Conservation (phyloP, 176 grass and related monocot species). For the Dendrocalamus sinicus region DNA sequence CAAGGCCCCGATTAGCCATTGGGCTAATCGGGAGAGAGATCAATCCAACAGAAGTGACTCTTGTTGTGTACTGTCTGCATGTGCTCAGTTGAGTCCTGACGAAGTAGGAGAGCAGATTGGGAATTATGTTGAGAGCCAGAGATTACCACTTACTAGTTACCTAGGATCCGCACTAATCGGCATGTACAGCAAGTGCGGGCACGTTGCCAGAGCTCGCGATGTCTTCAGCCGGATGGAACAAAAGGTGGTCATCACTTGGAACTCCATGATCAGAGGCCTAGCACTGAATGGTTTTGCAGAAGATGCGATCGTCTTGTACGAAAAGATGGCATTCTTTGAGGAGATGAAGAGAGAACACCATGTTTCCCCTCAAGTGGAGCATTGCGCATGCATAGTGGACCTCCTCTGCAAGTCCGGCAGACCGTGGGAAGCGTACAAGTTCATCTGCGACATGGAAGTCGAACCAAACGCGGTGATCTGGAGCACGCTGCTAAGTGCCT, state of each 20-base stretch:
- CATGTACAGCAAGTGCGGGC: slow-evolving; percentile 82
- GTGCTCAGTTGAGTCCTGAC: slow-evolving; percentile 65
- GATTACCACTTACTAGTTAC: slow-evolving; percentile 56
- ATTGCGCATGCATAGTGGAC: slow-evolving; percentile 77
- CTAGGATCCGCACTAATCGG: slow-evolving; percentile 70
- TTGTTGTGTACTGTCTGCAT: slow-evolving; percentile 80
- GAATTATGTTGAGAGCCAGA: slow-evolving; percentile 61
- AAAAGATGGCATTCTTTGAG: slow-evolving; percentile 58
- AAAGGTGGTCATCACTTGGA: slow-evolving; percentile 80
- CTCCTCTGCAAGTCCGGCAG: slow-evolving; percentile 76
- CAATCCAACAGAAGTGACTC: too few relatives aligned
- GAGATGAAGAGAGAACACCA: slow-evolving; percentile 53
- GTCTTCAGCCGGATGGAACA: slow-evolving; percentile 72
- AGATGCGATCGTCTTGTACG: slow-evolving; percentile 54
- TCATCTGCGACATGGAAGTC: slow-evolving; percentile 74
- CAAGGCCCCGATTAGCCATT: too few relatives aligned
- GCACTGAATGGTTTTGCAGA: slow-evolving; percentile 78
- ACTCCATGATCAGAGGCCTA: slow-evolving; percentile 82
- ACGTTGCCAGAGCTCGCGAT: slow-evolving; percentile 56
- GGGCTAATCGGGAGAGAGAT: too few relatives aligned
- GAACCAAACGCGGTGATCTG: slow-evolving; percentile 74
- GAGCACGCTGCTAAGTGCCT: slow-evolving; percentile 76
- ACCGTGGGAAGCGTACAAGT: slow-evolving; percentile 69
- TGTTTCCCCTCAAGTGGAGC: slow-evolving; percentile 74
- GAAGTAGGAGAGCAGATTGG: slow-evolving; percentile 72